phyloP scores from a whole-genome alignment of 495 filamentous ascomycete genomes.

The Podospora pseudocomata region DNA sequence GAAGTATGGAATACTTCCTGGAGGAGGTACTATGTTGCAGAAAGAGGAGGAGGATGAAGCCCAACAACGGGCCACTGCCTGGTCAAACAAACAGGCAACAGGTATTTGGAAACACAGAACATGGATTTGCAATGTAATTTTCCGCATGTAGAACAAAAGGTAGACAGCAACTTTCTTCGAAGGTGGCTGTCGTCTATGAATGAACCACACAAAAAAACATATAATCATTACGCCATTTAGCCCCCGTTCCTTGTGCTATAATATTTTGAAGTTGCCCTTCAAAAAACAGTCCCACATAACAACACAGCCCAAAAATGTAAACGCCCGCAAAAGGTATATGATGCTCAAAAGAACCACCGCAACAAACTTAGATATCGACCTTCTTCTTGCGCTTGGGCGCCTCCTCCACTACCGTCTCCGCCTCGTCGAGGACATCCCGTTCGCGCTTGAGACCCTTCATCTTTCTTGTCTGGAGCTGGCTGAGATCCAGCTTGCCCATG shows the following conservation, averaged over 20 bases:
- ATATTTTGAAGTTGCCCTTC: background rate
- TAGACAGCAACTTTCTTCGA: background rate
- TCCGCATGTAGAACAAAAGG: background rate
- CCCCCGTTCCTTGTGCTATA: background rate
- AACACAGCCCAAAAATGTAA: background rate
- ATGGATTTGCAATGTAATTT: background rate
- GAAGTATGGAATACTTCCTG: background rate
- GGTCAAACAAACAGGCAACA: background rate
- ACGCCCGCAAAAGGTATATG: background rate
- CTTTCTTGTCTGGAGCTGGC: conserved; percentile 87
- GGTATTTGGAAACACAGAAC: background rate
- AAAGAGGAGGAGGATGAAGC: background rate
- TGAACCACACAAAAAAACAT: conserved; percentile 10
- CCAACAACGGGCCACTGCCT: background rate
- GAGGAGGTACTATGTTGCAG: background rate
- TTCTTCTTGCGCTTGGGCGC: conserved; percentile 26
- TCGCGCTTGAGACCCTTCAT: conserved; percentile 97
- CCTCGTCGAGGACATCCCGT: conserved; percentile 45
- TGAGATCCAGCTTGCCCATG: conserved; percentile 84
- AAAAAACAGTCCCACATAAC: background rate
- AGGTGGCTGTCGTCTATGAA: conserved; percentile 4
- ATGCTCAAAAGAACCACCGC: conserved; percentile 3
- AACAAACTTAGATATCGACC: background rate
- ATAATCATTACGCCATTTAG: background rate
- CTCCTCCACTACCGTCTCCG: conserved; percentile 14